These are phyloP conservation scores for Xerocomellus chrysenteron DNA, from an alignment of 768 basidiomycete species.

Conservation along the genomic window DNA sequence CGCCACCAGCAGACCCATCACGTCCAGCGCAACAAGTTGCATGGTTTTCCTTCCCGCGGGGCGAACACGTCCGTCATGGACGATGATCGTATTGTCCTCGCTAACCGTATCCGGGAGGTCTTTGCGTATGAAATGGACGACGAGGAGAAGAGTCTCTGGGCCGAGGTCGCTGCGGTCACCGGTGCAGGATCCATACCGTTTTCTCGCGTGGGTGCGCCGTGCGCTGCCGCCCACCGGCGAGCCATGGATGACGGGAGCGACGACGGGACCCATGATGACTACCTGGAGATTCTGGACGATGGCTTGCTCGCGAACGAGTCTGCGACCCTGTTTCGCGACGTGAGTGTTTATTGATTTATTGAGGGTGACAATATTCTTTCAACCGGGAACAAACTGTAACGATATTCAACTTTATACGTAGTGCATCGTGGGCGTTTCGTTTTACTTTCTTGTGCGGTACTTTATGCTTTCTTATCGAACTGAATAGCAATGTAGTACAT, in stretches of 20 bases:
- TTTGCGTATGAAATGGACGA: slow-evolving; percentile 25
- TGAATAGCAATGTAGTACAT: slow-evolving; percentile 16
- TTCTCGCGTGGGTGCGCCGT: slow-evolving; percentile 12
- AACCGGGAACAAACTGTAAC: slow-evolving; percentile 7
- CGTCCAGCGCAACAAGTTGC: slow-evolving; percentile 5
- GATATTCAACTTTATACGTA: neutral
- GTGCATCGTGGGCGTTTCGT: neutral
- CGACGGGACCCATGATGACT: slow-evolving; percentile 3
- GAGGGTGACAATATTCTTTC: neutral
- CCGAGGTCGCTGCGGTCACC: slow-evolving; percentile 28
- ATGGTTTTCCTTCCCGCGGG: neutral
- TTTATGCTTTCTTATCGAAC: slow-evolving; percentile 22
- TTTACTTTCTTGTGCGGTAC: slow-evolving; percentile 11
- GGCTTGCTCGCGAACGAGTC: slow-evolving; percentile 18
- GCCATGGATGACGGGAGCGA: slow-evolving; percentile 2
- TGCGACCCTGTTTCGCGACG: slow-evolving; percentile 18
- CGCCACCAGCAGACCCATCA: slow-evolving; percentile 11
- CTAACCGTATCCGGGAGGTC: slow-evolving; percentile 10
- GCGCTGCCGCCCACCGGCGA: slow-evolving; percentile 1
- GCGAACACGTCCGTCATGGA: neutral
- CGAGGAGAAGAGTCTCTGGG: slow-evolving; percentile 30
- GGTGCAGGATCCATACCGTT: slow-evolving; percentile 14
- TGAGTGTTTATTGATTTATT: slow-evolving; percentile 23
- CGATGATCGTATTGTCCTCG: slow-evolving; percentile 9
- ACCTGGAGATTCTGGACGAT: slow-evolving; percentile 18